Percentiles rank a stretch among this genome's conserved stretches.
phyloP scores from a whole-genome alignment of 352 stramenopile genomes.

The Hyaloperonospora brassicae region DNA sequence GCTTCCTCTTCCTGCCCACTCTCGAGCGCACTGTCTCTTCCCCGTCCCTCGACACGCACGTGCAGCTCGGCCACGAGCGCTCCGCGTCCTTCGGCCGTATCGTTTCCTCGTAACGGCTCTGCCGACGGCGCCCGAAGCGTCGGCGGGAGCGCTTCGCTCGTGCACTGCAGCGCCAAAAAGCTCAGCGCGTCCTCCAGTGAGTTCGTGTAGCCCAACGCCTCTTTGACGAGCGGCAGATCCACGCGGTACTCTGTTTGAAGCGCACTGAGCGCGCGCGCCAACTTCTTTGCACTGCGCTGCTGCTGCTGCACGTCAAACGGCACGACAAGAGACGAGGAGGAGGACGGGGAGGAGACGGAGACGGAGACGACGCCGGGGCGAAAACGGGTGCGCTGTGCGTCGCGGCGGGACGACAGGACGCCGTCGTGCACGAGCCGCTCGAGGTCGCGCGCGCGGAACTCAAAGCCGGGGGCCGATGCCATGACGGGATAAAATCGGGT shows the following conservation, averaged over 20 bases:
- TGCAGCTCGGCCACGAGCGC: slow-evolving; percentile 34
- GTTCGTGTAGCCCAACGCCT: slow-evolving; percentile 55
- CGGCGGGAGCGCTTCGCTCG: slow-evolving; percentile 46
- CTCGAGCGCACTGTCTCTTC: slow-evolving; percentile 4
- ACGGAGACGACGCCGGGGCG: slow-evolving; percentile 53
- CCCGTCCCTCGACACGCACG: too few species aligned
- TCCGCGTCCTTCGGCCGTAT: slow-evolving; percentile 14
- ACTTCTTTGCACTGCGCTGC: slow-evolving; percentile 47
- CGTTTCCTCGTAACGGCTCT: slow-evolving; percentile 3
- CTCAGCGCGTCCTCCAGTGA: slow-evolving; percentile 55
- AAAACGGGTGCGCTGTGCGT: slow-evolving; percentile 33
- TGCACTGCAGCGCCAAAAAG: slow-evolving; percentile 51
- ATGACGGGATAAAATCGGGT: too few species aligned
- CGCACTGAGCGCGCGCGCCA: slow-evolving; percentile 34
- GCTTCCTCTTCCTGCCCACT: background rate
- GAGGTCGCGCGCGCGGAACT: slow-evolving; percentile 47
- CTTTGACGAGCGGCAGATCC: slow-evolving; percentile 18
- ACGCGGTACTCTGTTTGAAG: slow-evolving; percentile 50
- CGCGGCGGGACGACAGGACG: slow-evolving; percentile 20
- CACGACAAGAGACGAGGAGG: slow-evolving; percentile 12
- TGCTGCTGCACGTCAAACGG: slow-evolving; percentile 38
- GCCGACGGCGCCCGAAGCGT: slow-evolving; percentile 33
- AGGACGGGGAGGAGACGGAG: too few species aligned
- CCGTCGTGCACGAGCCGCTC: slow-evolving; percentile 45
- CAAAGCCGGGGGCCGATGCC: too few species aligned